Conservation (phyloP, 2,329 filamentous ascomycete species). For the Apiospora sp. region DNA sequence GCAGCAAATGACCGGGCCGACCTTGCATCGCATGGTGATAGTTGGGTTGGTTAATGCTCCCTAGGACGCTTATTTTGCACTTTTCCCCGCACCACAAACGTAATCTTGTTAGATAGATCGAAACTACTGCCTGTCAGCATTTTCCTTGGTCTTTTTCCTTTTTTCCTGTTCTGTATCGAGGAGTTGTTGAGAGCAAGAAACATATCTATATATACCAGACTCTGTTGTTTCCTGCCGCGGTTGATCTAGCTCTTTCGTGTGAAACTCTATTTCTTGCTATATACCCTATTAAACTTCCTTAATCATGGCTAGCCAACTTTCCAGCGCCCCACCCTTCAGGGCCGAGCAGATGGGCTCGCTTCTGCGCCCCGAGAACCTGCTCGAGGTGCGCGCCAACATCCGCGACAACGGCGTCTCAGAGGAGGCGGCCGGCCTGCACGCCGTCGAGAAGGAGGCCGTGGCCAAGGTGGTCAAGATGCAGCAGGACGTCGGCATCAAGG, state of each 20-base stretch:
- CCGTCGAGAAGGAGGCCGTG: constrained; percentile 71
- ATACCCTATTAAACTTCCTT: background rate
- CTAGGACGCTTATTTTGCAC: background rate
- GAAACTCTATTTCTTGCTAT: background rate
- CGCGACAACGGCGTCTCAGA: constrained; percentile 65
- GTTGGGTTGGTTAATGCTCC: background rate
- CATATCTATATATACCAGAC: no score
- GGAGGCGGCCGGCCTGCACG: constrained; percentile 59
- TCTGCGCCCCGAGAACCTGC: constrained; percentile 71
- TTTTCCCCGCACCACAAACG: constrained; percentile 4
- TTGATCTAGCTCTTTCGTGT: background rate
- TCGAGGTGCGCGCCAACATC: constrained; percentile 66
- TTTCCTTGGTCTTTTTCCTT: background rate
- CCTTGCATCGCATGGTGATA: constrained; percentile 7
- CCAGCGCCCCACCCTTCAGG: constrained; percentile 64
- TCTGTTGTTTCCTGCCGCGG: background rate
- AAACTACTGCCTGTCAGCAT: constrained; percentile 11
- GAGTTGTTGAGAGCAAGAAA: background rate
- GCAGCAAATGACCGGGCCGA: constrained; percentile 11
- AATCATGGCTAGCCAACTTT: constrained; percentile 23
- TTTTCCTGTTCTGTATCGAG: background rate
- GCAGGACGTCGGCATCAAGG: constrained; percentile 70
- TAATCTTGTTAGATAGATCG: constrained; percentile 6
- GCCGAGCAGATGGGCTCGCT: constrained; percentile 80
- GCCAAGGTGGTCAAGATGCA: constrained; percentile 74